Evolutionary conservation across 2,329 filamentous ascomycete species (phyloP), one percentile per base, ranked within the genome.

Genomic region (Fusarium staphyleae): DNA sequence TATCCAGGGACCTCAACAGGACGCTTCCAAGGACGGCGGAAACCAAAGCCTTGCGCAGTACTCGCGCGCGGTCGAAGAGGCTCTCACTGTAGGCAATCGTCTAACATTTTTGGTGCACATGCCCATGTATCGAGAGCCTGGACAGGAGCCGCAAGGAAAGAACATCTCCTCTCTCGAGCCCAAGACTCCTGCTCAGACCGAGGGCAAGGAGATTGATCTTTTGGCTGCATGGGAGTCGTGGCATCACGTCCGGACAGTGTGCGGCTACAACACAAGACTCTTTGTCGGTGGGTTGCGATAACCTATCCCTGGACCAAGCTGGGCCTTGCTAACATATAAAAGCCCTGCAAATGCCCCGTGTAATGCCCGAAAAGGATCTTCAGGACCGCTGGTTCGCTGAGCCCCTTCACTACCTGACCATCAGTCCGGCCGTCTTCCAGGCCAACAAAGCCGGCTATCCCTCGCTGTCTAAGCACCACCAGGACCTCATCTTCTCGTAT

Each of bases 151-250:
- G 49, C 72, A 77, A 45, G 68, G 75, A 16, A 74, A 79, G n/a
- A 79, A 81, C 29, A 74, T 90, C 11, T 81, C 84, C 5, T 78
- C 69, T 10, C 66, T 71, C 65, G 59, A 64, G 56, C 72, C 22
- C 57, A 71, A 78, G 32, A 55, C 56, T 13, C 63, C 63, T 4
- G 55, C 72, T 2, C 69, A 73, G 11, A 62, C 61, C 13, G 52
- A 72, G 28, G 66, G 67, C 6, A 76, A 78, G 26, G 81, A 85
- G 16, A 77, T 87, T 55, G 88, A 93, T 66, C 73, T 89, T 1
- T 95, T 91, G 72, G 87, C 87, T 46, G 82, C 87, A 3, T 99
- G 96, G 96, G 93, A 98, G 74, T 88, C 89, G 1, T 99, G 95
- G 95, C 88, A 99, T 71, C 81, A 88, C 16, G 89, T 99, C 67